Conservation (phyloP, 2,329 filamentous ascomycete genomes). For the Xylariales sp. region DNA sequence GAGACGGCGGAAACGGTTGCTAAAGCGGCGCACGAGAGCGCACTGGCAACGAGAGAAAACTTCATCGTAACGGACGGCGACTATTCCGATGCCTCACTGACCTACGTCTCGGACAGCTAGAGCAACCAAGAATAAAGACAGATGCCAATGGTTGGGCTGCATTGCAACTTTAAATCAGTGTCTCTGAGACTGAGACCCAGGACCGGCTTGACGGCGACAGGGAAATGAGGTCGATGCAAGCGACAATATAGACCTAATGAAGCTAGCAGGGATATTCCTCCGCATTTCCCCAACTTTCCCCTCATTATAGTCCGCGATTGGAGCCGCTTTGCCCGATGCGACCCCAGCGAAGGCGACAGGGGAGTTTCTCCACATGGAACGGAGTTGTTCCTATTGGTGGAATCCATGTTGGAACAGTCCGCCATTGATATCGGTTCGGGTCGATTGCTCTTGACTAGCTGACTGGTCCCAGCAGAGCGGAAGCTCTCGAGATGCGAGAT, state of each 20-base stretch:
- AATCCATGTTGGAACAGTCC: too few relatives aligned
- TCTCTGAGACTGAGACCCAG: background rate
- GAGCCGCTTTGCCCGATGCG: background rate
- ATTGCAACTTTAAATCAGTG: constrained; percentile 1
- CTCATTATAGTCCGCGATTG: too few relatives aligned
- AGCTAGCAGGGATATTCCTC: constrained; percentile 3
- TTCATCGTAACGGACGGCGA: constrained; percentile 4
- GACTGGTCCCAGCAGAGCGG: too few relatives aligned
- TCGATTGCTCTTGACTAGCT: too few relatives aligned
- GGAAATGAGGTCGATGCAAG: constrained; percentile 7
- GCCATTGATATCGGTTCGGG: too few relatives aligned
- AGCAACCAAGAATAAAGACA: background rate
- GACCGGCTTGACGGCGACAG: background rate
- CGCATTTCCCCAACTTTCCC: constrained; percentile 5
- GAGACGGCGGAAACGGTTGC: background rate
- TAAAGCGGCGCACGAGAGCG: background rate
- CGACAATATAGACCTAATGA: constrained; percentile 1
- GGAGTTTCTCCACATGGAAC: background rate
- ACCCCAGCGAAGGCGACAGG: background rate
- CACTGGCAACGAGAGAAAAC: constrained; percentile 1
- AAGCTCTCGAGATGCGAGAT: too few relatives aligned
- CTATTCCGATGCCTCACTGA: too few relatives aligned
- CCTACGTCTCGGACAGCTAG: background rate
- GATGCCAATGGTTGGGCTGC: background rate
- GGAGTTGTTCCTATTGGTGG: too few relatives aligned